These are phyloP conservation scores for Nicotiana rustica DNA, from an alignment of 305 asterid species.

Conservation along the genomic window DNA sequence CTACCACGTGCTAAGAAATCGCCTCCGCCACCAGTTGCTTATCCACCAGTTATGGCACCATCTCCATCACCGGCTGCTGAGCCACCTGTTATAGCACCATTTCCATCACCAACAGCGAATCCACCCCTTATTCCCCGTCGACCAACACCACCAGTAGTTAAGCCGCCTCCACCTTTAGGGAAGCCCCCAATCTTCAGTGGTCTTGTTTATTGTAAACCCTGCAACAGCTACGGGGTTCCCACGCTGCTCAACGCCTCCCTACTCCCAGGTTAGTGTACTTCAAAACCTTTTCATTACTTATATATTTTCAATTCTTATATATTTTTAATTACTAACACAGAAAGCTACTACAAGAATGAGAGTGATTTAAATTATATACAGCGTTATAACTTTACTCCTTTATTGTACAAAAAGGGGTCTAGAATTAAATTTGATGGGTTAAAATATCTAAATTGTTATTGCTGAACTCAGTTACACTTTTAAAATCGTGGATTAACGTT, in stretches of 20 bases:
- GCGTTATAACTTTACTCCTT: too few relatives aligned
- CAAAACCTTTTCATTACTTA: too few relatives aligned
- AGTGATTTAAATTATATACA: too few relatives aligned
- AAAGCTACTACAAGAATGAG: too few relatives aligned
- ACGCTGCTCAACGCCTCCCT: slow-evolving; percentile 41
- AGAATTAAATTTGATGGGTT: too few relatives aligned
- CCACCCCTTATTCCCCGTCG: not conserved
- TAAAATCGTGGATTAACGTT: too few relatives aligned
- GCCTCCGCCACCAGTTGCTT: not conserved
- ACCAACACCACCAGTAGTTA: slow-evolving; percentile 26
- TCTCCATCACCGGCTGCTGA: not conserved
- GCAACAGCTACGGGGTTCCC: slow-evolving; percentile 42
- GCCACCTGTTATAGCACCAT: not conserved
- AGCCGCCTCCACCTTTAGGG: not conserved
- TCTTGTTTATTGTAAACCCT: slow-evolving; percentile 50
- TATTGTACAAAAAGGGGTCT: too few relatives aligned
- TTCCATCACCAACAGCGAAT: not conserved
- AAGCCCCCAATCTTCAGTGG: slow-evolving; percentile 44
- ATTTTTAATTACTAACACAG: too few relatives aligned
- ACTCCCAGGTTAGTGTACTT: slow-evolving; percentile 36
- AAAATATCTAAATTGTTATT: too few relatives aligned
- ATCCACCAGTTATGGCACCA: slow-evolving; percentile 30
- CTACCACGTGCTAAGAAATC: slow-evolving; percentile 18
- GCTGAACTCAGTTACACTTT: too few relatives aligned
- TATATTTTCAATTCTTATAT: too few relatives aligned